Evolutionary conservation across 176 grass and related monocot species (phyloP), one percentile per base, ranked within the genome.

Genomic region (Thinopyrum elongatum): DNA sequence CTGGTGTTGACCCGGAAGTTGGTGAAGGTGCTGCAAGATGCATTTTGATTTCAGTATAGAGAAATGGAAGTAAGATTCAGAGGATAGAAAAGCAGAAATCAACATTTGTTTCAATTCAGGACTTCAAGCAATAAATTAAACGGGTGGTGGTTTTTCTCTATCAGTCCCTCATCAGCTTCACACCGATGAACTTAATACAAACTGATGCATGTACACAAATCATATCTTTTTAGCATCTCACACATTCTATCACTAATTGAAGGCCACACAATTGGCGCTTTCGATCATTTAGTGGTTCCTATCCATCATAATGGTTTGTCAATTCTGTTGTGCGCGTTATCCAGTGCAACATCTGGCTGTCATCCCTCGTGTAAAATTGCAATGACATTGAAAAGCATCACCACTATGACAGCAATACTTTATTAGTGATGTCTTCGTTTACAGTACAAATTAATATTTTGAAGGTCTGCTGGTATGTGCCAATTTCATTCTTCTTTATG

Each of bases 11-110:
- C 81, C 80, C 84, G 0, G 89, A 79, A 29, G 78, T 29, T n/a
- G 89, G 49, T 41, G 39, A 12, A 28, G 89, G 89, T 2, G 76
- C 89, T 91, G 77, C 85, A 88, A 64, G 1, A 81, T 11, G 38
- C 13, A 84, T 76, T 42, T 11, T 30, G 16, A 74, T 19, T 42
- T 55, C 11, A 84, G 16, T 79, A 8, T 42, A 44, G 8, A 83
- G 30, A 57, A 2, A 7, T 1, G 3, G 51, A 36, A 51, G 22
- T 47, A 63, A 6, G 14, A 2, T 25, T 76, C 10, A 66, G 11
- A 4, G 10, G 23, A 34, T 1, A 63, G 27, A 11, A 76, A 53
- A 30, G 19, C 26, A 76, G 59, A 33, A 25, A 36, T 6, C 33
- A 21, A 25, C 10, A 42, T 42, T 23, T 57, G 39, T 23, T 41